Conservation (phyloP, 495 filamentous ascomycete species). For the Amphirosellinia nigrospora region DNA sequence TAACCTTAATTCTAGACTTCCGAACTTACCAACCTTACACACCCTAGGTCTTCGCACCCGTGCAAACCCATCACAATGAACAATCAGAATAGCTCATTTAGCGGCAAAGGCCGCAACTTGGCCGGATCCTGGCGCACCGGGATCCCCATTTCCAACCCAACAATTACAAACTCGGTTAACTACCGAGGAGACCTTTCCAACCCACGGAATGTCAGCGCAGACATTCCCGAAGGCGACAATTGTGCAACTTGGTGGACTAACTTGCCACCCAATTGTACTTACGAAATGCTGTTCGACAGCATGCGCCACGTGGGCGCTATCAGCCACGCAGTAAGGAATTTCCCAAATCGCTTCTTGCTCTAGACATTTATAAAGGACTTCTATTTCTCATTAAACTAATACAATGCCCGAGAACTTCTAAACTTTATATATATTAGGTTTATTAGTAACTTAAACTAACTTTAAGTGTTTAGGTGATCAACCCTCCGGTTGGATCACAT, state of each 20-base stretch:
- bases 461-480: neutral
- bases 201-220: neutral
- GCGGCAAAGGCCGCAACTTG: neutral
- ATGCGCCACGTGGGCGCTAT: conserved; percentile 18
- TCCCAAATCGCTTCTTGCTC: no score
- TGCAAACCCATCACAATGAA: neutral
- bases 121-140: conserved; percentile 4
- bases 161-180: neutral
- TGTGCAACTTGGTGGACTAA: conserved; percentile 22
- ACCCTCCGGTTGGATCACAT: neutral
- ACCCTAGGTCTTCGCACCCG: neutral
- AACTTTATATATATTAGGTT: no score
- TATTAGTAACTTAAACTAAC: no score
- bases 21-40: neutral
- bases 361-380: no score
- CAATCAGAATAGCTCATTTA: neutral
- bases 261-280: conserved; percentile 18
- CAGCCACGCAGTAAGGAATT: conserved; percentile 1
- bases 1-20: neutral
- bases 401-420: no score
- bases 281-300: conserved; percentile 26
- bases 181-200: conserved; percentile 13
- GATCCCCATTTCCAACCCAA: neutral
- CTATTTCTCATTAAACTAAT: no score
- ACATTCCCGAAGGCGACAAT: conserved; percentile 19